Percentiles rank a stretch among this genome's conserved stretches.
Conservation (phyloP, 164 flowering plant species). For the Vitis cinerea region DNA sequence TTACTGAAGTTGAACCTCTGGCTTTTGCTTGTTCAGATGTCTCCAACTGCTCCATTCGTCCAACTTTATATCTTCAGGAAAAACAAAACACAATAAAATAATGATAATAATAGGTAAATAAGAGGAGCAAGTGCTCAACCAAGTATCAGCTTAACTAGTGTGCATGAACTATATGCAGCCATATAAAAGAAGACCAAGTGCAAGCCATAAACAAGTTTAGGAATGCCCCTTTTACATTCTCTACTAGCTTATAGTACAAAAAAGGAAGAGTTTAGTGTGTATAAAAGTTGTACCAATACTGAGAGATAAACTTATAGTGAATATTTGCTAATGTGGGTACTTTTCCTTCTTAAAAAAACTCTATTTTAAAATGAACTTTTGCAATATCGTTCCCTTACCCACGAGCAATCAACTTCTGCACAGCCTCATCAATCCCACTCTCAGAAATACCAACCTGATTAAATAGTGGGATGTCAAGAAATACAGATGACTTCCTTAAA, state of each 20-base stretch:
- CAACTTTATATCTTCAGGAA: conserved; percentile 81
- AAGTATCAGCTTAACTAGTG: background rate
- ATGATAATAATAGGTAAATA: background rate
- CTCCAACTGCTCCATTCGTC: conserved; percentile 88
- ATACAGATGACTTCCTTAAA: background rate
- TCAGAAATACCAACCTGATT: conserved; percentile 93
- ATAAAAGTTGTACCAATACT: background rate
- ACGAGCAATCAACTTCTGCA: conserved; percentile 84
- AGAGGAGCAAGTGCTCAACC: background rate
- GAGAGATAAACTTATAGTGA: background rate
- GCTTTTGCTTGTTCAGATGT: conserved; percentile 91
- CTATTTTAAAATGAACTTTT: no score
- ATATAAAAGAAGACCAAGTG: background rate
- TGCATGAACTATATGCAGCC: no score
- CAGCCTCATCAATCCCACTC: conserved; percentile 95
- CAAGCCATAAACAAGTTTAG: background rate
- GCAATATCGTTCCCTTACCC: conserved; percentile 54
- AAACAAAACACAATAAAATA: background rate
- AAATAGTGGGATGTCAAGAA: conserved; percentile 8
- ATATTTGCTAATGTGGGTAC: no score
- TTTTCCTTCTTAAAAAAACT: no score
- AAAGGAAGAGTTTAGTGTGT: background rate
- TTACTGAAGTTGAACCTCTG: conserved; percentile 83
- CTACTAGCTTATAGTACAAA: background rate
- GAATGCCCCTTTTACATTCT: background rate